A percentile compares a stretch with the other conserved stretches of the same genome.
phyloP scores from a whole-genome alignment of 805 yeast genomes.

The Kluyveromyces nonfermentans region DNA sequence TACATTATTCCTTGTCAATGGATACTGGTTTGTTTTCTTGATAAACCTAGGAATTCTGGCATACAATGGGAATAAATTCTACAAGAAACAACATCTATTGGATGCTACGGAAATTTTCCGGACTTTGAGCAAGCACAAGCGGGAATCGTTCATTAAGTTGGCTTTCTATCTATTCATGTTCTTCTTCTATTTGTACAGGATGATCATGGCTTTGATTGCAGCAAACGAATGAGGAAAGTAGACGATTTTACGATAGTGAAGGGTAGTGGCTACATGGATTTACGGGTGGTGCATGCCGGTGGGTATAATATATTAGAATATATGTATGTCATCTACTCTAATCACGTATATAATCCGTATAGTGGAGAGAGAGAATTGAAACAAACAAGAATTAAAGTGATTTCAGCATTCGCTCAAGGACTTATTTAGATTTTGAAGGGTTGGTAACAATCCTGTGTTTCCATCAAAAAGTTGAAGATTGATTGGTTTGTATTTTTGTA shows the following conservation, averaged over 20 bases:
- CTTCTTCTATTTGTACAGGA: conserved; percentile 91
- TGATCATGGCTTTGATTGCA: conserved; percentile 86
- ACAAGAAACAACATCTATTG: conserved; percentile 71
- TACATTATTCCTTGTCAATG: conserved; percentile 64
- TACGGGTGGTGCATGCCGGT: too few species aligned
- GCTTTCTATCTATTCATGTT: conserved; percentile 87
- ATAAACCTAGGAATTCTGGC: conserved; percentile 77
- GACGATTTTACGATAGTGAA: not conserved
- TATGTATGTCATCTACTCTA: not conserved
- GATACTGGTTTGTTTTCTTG: conserved; percentile 86
- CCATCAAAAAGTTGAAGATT: conserved; percentile 4
- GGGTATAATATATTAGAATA: too few species aligned
- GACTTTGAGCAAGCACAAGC: conserved; percentile 86
- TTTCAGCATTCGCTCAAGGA: conserved; percentile 5
- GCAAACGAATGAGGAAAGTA: conserved; percentile 28
- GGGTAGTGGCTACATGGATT: too few species aligned
- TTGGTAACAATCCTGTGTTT: conserved; percentile 11
- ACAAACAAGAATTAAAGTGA: not conserved
- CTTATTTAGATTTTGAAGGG: conserved; percentile 11
- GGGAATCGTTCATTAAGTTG: conserved; percentile 80
- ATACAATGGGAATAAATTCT: conserved; percentile 71
- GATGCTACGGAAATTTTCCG: conserved; percentile 98
- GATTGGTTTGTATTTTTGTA: conserved; percentile 1
- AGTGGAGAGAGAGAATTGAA: too few species aligned
- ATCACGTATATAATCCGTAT: not conserved